Base-by-base conservation (phyloP, 1,284 basidiomycete genomes). In the Rhodotorula sp. region DNA sequence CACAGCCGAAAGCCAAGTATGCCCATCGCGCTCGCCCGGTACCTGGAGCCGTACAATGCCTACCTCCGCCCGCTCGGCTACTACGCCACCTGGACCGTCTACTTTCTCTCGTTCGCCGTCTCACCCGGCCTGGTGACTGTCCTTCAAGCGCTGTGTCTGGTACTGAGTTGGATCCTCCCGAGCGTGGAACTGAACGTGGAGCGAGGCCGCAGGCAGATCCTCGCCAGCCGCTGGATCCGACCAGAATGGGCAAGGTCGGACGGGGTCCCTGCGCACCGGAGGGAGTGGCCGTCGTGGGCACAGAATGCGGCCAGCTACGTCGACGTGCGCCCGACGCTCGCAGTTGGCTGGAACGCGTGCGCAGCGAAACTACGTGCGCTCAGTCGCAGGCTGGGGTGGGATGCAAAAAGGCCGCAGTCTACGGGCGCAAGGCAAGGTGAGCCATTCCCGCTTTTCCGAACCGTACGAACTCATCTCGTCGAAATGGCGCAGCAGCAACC, bases 121-220 rank as follows among this genome's bases (percentile, higher is more conserved):
- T 67, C 58, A n/a, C 73, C 72, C 43, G 69, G 48, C 20, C 65
- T 60, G 48, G 49, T 71, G 58, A 71, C 69, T 15, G 15, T 71
- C 70, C 66, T 72, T 29, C 70, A 74, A 29, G 51, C 62, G 29
- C 43, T 71, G 39, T 31, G 51, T 46, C 34, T 68, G 18, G 10
- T 56, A 18, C 58, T 66, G 12, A 54, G 47, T 10, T 39, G 39
- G 26, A 26, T 43, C n/a, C 54, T 67, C 1, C 66, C 66, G 6
- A 46, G 15, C 10, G 29, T 62, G n/a, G 66, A 67, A 21, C 29
- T 18, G 31, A 48, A 21, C 5, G 39, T 48, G 1, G 66, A 62
- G 46, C 29, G 46, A 16, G n/a, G 7, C 1, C 29, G 66, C 3
- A 12, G 12, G 5, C 26, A 34, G 1, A 12, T 67, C 16, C 46